phyloP scores from a whole-genome alignment of 1,139 yeast genomes.

The Wickerhamomyces sp. region DNA sequence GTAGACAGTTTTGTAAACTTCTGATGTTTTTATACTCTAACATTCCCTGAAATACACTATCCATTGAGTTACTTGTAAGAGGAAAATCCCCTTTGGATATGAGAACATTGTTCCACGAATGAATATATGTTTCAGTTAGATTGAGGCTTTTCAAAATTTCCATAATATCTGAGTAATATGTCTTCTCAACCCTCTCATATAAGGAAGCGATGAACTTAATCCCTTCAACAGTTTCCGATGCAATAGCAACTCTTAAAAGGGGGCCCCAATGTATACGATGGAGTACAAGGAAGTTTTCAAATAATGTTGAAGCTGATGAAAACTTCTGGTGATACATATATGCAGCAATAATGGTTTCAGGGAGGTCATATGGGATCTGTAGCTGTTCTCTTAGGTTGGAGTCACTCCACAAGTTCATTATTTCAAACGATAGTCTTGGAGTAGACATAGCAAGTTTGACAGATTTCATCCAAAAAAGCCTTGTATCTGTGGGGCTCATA shows the following conservation, averaged over 20 bases:
- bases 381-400: neutral
- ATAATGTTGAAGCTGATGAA: constrained; percentile 7
- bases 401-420: constrained; percentile 10
- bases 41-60: constrained; percentile 12
- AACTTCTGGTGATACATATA: constrained; percentile 15
- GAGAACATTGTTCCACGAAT: constrained; percentile 15
- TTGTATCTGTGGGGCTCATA: neutral
- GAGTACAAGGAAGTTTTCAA: constrained; percentile 3
- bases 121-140: constrained; percentile 7
- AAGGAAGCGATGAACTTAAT: constrained; percentile 7
- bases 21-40: constrained; percentile 8
- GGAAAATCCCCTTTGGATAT: constrained; percentile 15
- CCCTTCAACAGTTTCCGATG: constrained; percentile 6
- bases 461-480: constrained; percentile 9
- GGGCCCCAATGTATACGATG: constrained; percentile 12
- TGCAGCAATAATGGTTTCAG: constrained; percentile 11
- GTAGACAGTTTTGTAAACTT: constrained; percentile 14
- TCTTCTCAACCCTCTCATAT: constrained; percentile 4
- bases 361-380: constrained; percentile 8
- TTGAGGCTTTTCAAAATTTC: constrained; percentile 7
- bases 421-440: constrained; percentile 10
- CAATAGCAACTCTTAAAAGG: constrained; percentile 10
- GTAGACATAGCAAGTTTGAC: constrained; percentile 13
- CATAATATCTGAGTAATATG: constrained; percentile 6
- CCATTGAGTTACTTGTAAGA: constrained; percentile 8